A percentile compares a stretch with the other conserved stretches of the same genome.
phyloP scores from a whole-genome alignment of 805 yeast genomes.

The Candida qinlingensis region DNA sequence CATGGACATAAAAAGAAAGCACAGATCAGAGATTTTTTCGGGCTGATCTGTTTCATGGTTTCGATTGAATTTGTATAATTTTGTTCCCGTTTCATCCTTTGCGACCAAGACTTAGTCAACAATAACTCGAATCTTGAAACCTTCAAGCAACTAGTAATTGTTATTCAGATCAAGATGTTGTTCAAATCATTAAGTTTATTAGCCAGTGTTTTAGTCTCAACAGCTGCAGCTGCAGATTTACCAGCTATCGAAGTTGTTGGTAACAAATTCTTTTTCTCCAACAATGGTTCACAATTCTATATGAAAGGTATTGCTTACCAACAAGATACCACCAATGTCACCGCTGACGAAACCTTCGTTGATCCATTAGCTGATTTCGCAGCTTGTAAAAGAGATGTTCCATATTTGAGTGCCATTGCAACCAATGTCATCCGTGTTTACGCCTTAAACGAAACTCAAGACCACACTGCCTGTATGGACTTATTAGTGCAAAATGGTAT shows the following conservation, averaged over 20 bases:
- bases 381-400: slow-evolving; percentile 68
- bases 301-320: slow-evolving; percentile 80
- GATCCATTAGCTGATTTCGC: slow-evolving; percentile 67
- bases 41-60: background rate
- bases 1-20: background rate
- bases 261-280: slow-evolving; percentile 70
- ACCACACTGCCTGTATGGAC: slow-evolving; percentile 66
- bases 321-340: slow-evolving; percentile 51
- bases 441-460: slow-evolving; percentile 58
- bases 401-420: slow-evolving; percentile 53
- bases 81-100: background rate
- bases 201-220: slow-evolving; percentile 30
- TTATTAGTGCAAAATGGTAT: slow-evolving; percentile 69
- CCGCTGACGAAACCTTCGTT: slow-evolving; percentile 41
- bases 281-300: slow-evolving; percentile 75
- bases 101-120: background rate
- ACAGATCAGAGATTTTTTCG: background rate
- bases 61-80: too few relatives aligned
- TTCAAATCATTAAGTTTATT: slow-evolving; percentile 28
- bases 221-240: slow-evolving; percentile 37
- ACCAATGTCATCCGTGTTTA: slow-evolving; percentile 76
- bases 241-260: slow-evolving; percentile 72
- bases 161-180: slow-evolving; percentile 23
- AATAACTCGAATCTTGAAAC: background rate
- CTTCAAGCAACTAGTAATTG: background rate